phyloP scores from a whole-genome alignment of 2,329 filamentous ascomycete genomes.

The Oidium heveae region DNA sequence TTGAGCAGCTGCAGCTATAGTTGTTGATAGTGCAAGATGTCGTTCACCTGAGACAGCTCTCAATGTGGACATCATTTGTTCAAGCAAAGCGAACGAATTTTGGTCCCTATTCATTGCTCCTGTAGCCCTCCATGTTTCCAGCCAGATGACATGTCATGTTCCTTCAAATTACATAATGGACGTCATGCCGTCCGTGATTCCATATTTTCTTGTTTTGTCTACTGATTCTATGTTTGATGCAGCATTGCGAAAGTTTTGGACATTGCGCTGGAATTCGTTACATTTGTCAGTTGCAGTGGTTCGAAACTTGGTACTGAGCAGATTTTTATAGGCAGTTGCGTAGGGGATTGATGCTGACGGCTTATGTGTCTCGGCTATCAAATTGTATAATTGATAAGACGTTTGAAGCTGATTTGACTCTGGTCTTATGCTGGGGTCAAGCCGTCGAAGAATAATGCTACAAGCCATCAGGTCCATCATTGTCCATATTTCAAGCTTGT shows the following conservation, averaged over 20 bases:
- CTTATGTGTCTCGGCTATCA: not conserved
- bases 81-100: not conserved
- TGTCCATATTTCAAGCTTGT: not conserved
- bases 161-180: not conserved
- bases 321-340: not conserved
- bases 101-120: not conserved
- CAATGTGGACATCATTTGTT: not conserved
- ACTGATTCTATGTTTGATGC: not conserved
- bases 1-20: not conserved
- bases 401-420: not conserved
- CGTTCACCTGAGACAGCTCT: not conserved
- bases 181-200: not conserved
- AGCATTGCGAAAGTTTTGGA: not conserved
- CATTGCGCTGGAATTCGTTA: not conserved
- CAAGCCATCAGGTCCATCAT: not conserved
- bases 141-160: not conserved
- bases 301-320: not conserved
- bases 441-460: not conserved
- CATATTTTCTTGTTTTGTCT: not conserved
- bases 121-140: not conserved
- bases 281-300: not conserved
- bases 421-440: not conserved
- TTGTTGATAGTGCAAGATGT: not conserved
- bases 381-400: not conserved
- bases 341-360: not conserved